Base-by-base conservation (phyloP, 2,329 filamentous ascomycete species). In the Ceratocystis destructans region DNA sequence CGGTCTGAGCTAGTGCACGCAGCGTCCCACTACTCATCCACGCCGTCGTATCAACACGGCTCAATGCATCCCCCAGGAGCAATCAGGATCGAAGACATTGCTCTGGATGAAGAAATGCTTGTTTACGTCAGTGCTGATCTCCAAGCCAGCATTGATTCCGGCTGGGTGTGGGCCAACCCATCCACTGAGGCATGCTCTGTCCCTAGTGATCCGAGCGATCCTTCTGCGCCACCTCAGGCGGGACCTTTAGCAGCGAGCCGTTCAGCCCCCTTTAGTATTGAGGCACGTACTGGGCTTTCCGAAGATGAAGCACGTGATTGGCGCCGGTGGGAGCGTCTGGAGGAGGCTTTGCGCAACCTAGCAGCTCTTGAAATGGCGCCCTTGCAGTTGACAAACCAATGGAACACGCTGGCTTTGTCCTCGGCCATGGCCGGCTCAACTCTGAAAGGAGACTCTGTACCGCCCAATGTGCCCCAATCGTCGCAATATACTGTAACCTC, bases 91-190 rank as follows among this genome's bases (percentile, higher is more conserved):
- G 77, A 79, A 2, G 72, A 73, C 0, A 71, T 81, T 20, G 62
- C 78, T 59, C 79, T 80, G 2, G 92, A 99, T 71, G 92, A 97
- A 73, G 93, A 96, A 73, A 82, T 97, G 70, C 77, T 97, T 33
- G 89, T 87, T 0, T 96, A 96, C 71, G 85, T 89, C 0, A 93
- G 89, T 37, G 89, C 87, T 0, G 94, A 97, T 75, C 79, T 95
- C 71, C 93, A 97, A 75, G 88, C 87, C 1, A 68, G 64, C n/a
- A 68, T 68, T 12, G 67, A 68, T 64, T 84, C 84, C 45, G 86
- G 87, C 12, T 97, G 93, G 93, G 83, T 92, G 3, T 96, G 92
- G 93, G 64, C 59, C 7, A 68, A 53, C 12, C 64, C 64, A 8
- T 68, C 67, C 20, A 61, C 64, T 12, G 64, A 62, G 12, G 62